Percentiles rank a stretch among this genome's conserved stretches.
Conservation (phyloP, 257 asterid species). For the Capsicum chinense region DNA sequence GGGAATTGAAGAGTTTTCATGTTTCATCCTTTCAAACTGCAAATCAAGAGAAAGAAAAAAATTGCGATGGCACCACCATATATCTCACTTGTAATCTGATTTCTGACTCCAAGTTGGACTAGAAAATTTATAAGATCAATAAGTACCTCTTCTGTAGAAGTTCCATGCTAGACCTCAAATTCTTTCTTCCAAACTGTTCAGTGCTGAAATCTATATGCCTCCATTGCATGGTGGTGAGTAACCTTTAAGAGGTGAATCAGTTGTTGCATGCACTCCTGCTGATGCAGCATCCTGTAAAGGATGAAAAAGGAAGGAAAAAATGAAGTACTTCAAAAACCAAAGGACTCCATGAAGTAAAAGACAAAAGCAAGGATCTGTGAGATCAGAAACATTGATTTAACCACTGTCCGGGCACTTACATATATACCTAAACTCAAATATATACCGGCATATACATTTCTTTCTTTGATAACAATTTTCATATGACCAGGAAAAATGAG, state of each 20-base stretch:
- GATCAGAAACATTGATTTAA: neutral
- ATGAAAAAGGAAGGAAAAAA: slow-evolving; percentile 18
- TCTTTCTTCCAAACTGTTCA: slow-evolving; percentile 50
- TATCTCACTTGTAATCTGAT: slow-evolving; percentile 13
- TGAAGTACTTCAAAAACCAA: slow-evolving; percentile 34
- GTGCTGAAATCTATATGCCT: slow-evolving; percentile 37
- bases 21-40: slow-evolving; percentile 95
- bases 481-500: neutral
- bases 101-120: neutral
- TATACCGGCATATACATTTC: neutral
- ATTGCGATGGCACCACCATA: slow-evolving; percentile 6
- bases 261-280: slow-evolving; percentile 31
- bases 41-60: slow-evolving; percentile 34
- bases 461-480: neutral
- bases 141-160: slow-evolving; percentile 86
- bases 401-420: neutral
- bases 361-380: neutral
- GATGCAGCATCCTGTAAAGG: slow-evolving; percentile 47
- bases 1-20: slow-evolving; percentile 55
- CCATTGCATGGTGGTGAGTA: slow-evolving; percentile 46
- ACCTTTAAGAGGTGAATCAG: slow-evolving; percentile 36
- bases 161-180: slow-evolving; percentile 77
- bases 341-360: slow-evolving; percentile 17
- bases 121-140: neutral
- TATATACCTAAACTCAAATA: neutral